Conservation (phyloP, 805 yeast species). For the Zygotorulaspora florentina region DNA sequence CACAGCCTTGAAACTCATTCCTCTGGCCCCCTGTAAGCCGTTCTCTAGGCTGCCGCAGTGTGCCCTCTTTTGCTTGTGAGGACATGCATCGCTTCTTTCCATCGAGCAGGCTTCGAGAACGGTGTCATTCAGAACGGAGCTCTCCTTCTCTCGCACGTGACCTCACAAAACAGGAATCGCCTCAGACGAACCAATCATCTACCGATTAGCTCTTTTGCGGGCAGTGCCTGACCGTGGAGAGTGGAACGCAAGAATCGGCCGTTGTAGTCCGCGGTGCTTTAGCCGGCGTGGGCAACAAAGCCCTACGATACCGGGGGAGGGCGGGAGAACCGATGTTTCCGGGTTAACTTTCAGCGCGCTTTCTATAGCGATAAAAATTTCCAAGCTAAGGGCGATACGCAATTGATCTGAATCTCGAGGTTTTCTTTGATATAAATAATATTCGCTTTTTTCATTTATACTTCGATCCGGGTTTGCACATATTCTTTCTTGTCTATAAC, state of each 20-base stretch:
- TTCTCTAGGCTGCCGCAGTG: background rate
- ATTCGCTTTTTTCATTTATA: background rate
- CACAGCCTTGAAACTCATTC: conserved; percentile 7
- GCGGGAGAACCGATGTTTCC: conserved; percentile 14
- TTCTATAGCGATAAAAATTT: background rate
- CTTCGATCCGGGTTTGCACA: too few species aligned
- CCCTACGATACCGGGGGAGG: background rate
- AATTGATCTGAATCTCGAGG: background rate
- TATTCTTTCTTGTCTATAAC: too few species aligned
- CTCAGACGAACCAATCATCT: conserved; percentile 1
- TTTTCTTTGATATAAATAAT: background rate
- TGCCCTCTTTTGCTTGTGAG: too few species aligned
- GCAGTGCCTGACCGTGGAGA: background rate
- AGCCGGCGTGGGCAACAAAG: background rate
- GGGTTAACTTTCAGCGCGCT: conserved; percentile 1
- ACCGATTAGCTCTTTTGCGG: background rate
- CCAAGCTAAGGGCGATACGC: background rate
- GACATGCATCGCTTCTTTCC: background rate
- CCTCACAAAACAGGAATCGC: background rate
- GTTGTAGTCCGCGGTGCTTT: background rate
- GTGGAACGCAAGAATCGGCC: background rate
- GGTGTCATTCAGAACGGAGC: background rate
- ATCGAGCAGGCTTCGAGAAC: background rate
- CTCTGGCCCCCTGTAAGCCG: background rate
- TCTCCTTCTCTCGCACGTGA: background rate